phyloP scores from a whole-genome alignment of 805 yeast genomes.

The Candida arabinofermentans region DNA sequence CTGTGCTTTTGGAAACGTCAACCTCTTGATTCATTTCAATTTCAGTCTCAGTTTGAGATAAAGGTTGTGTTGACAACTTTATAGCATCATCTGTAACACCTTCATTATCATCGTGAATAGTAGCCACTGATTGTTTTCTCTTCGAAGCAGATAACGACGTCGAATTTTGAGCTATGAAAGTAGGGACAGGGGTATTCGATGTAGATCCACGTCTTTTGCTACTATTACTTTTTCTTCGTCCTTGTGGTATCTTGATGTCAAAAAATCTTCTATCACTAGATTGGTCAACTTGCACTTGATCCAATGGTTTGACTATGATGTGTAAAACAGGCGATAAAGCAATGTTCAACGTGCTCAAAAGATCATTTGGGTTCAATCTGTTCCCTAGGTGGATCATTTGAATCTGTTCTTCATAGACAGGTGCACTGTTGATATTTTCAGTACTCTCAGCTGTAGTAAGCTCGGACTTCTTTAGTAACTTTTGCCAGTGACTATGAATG shows the following conservation, averaged over 20 bases:
- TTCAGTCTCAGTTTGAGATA: slow-evolving; percentile 3
- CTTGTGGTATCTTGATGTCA: slow-evolving; percentile 15
- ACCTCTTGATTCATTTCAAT: slow-evolving; percentile 1
- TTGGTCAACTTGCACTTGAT: slow-evolving; percentile 11
- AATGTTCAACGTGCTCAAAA: slow-evolving; percentile 20
- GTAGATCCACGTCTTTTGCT: slow-evolving; percentile 21
- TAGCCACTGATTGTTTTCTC: background rate
- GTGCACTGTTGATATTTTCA: slow-evolving; percentile 8
- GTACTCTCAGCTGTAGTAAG: slow-evolving; percentile 8
- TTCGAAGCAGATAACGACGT: background rate
- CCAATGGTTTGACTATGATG: slow-evolving; percentile 27
- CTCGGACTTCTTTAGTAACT: slow-evolving; percentile 5
- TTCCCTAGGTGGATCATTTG: slow-evolving; percentile 30
- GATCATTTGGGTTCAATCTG: slow-evolving; percentile 25
- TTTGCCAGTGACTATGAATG: slow-evolving; percentile 24
- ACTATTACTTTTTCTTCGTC: slow-evolving; percentile 8
- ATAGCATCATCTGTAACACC: background rate
- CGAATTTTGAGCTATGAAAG: slow-evolving; percentile 8
- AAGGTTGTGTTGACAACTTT: background rate
- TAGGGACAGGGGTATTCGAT: slow-evolving; percentile 26
- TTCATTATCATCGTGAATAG: background rate
- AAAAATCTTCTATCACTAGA: slow-evolving; percentile 15
- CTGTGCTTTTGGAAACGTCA: slow-evolving; percentile 5
- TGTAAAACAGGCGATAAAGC: slow-evolving; percentile 26
- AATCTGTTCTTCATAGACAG: slow-evolving; percentile 24